These are phyloP conservation scores for Cryptococcus hybrid DNA, from an alignment of 1,284 basidiomycete species.

Conservation along the genomic window DNA sequence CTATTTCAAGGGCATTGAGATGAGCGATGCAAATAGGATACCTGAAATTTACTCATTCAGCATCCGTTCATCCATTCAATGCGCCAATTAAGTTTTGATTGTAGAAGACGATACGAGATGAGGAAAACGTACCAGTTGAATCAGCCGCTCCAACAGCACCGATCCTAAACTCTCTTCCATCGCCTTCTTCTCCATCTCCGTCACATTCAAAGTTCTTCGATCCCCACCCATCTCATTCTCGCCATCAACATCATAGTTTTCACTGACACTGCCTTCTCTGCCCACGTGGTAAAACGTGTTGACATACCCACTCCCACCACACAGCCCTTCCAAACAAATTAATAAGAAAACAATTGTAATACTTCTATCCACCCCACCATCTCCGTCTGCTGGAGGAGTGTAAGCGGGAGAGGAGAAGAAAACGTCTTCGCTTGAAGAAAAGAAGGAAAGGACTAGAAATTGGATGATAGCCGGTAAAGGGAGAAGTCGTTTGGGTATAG, in stretches of 20 bases:
- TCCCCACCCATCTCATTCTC: not conserved
- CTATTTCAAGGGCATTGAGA: slow-evolving; percentile 84
- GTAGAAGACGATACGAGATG: not conserved
- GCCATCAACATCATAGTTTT: slow-evolving; percentile 46
- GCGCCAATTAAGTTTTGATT: not conserved
- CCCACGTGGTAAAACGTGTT: slow-evolving; percentile 85
- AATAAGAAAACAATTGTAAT: slow-evolving; percentile 71
- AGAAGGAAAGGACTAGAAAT: slow-evolving; percentile 60
- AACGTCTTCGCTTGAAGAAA: slow-evolving; percentile 50
- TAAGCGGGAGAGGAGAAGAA: slow-evolving; percentile 39
- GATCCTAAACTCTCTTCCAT: slow-evolving; percentile 81
- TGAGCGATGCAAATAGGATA: slow-evolving; percentile 71
- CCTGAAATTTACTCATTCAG: slow-evolving; percentile 51
- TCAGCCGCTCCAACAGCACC: slow-evolving; percentile 68
- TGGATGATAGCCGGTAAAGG: slow-evolving; percentile 56
- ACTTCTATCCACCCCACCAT: slow-evolving; percentile 51
- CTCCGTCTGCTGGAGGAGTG: slow-evolving; percentile 19
- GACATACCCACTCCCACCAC: slow-evolving; percentile 89
- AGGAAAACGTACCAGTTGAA: slow-evolving; percentile 34
- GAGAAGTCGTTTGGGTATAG: slow-evolving; percentile 70
- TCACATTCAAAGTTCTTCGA: slow-evolving; percentile 6
- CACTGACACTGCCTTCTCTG: slow-evolving; percentile 56
- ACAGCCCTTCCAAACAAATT: slow-evolving; percentile 79
- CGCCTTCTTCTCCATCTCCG: slow-evolving; percentile 18
- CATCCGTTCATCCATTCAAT: not conserved